Percentiles rank a stretch among this genome's conserved stretches.
Conservation (phyloP, 495 filamentous ascomycete genomes). For the Podospora conica region DNA sequence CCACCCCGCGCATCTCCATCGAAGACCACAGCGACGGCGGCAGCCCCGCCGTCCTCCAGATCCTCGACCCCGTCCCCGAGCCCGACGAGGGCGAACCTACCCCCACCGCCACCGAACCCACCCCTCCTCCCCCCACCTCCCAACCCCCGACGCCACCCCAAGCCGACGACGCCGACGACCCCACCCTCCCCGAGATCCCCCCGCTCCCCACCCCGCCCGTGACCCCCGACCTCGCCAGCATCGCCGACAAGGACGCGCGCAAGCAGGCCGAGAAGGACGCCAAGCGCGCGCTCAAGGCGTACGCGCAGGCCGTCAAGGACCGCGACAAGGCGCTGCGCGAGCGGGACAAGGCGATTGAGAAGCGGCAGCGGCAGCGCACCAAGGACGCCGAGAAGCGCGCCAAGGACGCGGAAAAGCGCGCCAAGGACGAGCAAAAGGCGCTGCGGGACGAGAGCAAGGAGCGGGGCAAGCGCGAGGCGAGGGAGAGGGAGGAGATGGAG, state of each 20-base stretch:
- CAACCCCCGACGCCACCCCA: neutral
- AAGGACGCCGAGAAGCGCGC: conserved; percentile 24
- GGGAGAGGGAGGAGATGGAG: conserved; percentile 14
- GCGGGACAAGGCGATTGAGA: conserved; percentile 43
- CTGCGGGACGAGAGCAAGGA: conserved; percentile 27
- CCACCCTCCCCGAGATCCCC: conserved; percentile 39
- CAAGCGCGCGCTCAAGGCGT: conserved; percentile 49
- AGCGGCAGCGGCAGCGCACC: conserved; percentile 28
- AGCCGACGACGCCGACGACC: neutral
- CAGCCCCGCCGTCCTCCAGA: conserved; percentile 6
- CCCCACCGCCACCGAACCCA: neutral
- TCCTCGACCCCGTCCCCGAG: conserved; percentile 33
- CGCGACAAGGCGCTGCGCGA: conserved; percentile 57
- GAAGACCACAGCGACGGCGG: conserved; percentile 34
- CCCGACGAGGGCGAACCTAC: conserved; percentile 14
- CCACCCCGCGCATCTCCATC: conserved; percentile 39
- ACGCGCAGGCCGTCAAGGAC: conserved; percentile 57
- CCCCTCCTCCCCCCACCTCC: neutral
- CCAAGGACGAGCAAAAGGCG: conserved; percentile 30
- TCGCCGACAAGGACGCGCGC: conserved; percentile 53
- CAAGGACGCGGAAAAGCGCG: conserved; percentile 17
- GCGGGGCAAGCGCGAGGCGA: neutral
- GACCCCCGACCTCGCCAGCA: conserved; percentile 43
- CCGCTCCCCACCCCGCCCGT: conserved; percentile 35
- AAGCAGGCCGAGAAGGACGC: conserved; percentile 62